Base-by-base conservation (phyloP, 768 basidiomycete genomes). In the Suillus discolor region DNA sequence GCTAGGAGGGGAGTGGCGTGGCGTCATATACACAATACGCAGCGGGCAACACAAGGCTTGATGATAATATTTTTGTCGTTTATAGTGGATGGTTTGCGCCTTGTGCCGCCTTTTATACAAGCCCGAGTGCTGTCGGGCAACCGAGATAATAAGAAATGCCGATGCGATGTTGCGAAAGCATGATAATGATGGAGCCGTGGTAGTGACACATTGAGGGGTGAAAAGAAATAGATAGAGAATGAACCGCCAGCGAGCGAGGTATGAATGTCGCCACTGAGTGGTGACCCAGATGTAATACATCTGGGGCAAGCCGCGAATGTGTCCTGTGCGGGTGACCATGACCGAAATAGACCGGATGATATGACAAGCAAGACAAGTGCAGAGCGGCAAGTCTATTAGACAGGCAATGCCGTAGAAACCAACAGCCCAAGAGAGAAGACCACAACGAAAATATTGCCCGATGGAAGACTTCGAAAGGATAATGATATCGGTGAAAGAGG, bases 221-320 rank as follows among this genome's bases (percentile, higher is more conserved):
- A 62, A 70, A 67, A 62, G 69, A 75, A 70, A 73, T 71, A 70
- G 65, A 63, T 67, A 42, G 62, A 70, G 51, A 71, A 68, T 62
- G 63, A 65, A 71, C 75, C 70, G 68, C 70, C 73, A 77, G 72
- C 79, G 71, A 75, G 75, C 75, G 81, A 81, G 78, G 79, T 77
- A 83, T 82, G 79, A 83, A 83, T 83, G 79, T 78, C 78, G 77
- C 73, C 69, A 76, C 73, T 71, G 70, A 73, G 67, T 67, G 64
- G 69, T 69, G 36, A 61, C 78, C 79, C 75, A 73, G 74, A 75
- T 68, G 69, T 71, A 71, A 57, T 47, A 55, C 41, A 69, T 69
- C 72, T 68, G 71, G 70, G 54, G 25, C 7, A 45, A 67, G 69
- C 63, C 38, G 72, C 65, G 75, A 66, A 71, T 70, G 55, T 75